phyloP scores from a whole-genome alignment of 139 green algal species.

The Dunaliella primolecta region DNA sequence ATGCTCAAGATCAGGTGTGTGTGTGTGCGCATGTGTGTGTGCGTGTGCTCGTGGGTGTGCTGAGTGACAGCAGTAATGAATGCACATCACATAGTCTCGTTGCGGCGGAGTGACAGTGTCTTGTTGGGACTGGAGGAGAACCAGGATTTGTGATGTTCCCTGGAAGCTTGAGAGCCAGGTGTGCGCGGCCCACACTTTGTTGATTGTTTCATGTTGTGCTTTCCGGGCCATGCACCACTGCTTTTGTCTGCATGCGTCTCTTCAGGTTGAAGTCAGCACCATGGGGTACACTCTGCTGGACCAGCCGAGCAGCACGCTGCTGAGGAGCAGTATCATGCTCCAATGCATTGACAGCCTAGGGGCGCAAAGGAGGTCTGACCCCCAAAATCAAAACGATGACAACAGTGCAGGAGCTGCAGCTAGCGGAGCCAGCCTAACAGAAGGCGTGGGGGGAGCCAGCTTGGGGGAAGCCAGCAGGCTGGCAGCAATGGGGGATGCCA shows the following conservation, averaged over 20 bases:
- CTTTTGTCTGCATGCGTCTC: no score
- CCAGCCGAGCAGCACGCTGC: not conserved
- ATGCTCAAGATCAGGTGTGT: constrained; percentile 29
- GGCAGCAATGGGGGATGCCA: not conserved
- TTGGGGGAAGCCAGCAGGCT: not conserved
- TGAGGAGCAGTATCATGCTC: not conserved
- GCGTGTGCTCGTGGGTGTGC: not conserved
- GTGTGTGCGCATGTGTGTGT: no score
- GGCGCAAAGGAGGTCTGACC: no score
- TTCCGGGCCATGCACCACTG: no score
- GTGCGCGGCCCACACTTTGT: no score
- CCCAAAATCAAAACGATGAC: no score
- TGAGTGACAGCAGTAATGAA: not conserved
- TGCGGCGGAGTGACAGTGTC: no score
- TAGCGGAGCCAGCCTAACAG: not conserved
- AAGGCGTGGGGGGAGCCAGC: not conserved
- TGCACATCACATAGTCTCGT: not conserved
- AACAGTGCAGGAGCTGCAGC: no score
- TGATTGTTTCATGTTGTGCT: not conserved
- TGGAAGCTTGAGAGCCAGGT: no score
- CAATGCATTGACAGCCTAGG: constrained; percentile 8
- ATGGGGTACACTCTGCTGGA: not conserved
- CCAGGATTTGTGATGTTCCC: no score
- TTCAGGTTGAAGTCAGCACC: not conserved
- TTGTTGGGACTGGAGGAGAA: no score